Percentiles rank a stretch among this genome's conserved stretches.
phyloP scores from a whole-genome alignment of 1,284 basidiomycete genomes.

The Rhizoctonia solani region DNA sequence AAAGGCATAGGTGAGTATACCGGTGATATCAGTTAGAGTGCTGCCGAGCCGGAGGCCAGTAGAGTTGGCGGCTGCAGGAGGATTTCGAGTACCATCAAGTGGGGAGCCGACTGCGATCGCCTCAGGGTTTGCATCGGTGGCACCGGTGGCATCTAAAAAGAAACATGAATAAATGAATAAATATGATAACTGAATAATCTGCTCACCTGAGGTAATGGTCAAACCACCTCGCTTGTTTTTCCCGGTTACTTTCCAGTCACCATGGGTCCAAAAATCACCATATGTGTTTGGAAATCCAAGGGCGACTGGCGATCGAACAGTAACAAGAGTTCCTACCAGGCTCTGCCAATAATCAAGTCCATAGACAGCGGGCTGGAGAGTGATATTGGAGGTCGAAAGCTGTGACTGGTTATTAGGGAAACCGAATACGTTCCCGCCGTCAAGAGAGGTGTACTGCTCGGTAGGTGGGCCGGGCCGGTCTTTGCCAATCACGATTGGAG shows the following conservation, averaged over 20 bases:
- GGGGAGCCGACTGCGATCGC: conserved; percentile 59
- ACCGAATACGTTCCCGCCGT: conserved; percentile 56
- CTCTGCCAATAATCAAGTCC: conserved; percentile 70
- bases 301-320: conserved; percentile 55
- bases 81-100: conserved; percentile 60
- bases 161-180: not conserved
- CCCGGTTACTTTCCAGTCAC: conserved; percentile 61
- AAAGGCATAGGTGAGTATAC: conserved; percentile 45
- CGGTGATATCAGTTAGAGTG: conserved; percentile 57
- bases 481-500: conserved; percentile 57
- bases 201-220: conserved; percentile 56
- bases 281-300: conserved; percentile 58
- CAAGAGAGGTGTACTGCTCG: conserved; percentile 54
- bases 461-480: conserved; percentile 59
- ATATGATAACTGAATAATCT: not conserved
- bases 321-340: conserved; percentile 64
- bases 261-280: conserved; percentile 64
- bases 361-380: conserved; percentile 55
- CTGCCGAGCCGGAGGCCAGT: conserved; percentile 51
- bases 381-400: conserved; percentile 53
- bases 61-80: conserved; percentile 44
- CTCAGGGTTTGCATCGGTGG: conserved; percentile 63
- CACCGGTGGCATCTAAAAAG: conserved; percentile 50
- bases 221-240: conserved; percentile 63
- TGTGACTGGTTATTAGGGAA: conserved; percentile 59